Base-by-base conservation (phyloP, 768 basidiomycete species). In the Crepidotus variabilis region DNA sequence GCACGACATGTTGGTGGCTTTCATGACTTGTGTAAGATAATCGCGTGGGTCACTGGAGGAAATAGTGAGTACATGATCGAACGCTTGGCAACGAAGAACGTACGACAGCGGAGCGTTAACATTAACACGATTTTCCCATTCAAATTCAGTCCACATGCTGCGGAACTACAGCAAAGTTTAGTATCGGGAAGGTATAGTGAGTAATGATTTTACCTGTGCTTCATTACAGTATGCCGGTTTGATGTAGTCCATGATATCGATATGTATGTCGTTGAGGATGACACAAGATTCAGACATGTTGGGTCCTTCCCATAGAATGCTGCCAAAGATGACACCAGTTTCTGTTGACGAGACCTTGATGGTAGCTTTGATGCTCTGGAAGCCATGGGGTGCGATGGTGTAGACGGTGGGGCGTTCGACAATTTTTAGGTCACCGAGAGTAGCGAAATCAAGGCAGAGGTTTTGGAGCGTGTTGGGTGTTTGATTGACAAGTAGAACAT, bases 81-180 rank as follows among this genome's bases (percentile, higher is more conserved):
- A 14, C 35, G 33, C 33, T 45, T 45, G 52, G 5, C 54, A 57
- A 36, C 46, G 57, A 22, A 21, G 47, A 43, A 83, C 90, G 63
- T 74, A 92, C 89, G 87, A 82, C 71, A 95, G 84, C 21, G 84
- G 72, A 47, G 87, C 90, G 61, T 86, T 87, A 54, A 98, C 92
- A 67, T 98, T 98, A 54, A 98, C 96, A 64, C 95, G 84, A 75
- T 99, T 99, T 80, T 99, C 96, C 96, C 96, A 99, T 71, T 99
- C 96, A 65, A 99, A 99, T 71, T 98, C 97, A 23, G 95, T 99
- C 96, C 96, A 97, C 94, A 96, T 96, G 70, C 85, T 92, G 32
- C 96, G 85, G 85, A 96, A 96, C 90, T 95, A 60, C 16, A 50
- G 48, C 53, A 35, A 50, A 51, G 22, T 49, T 45, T 16, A 22